A percentile compares a stretch with the other conserved stretches of the same genome.
Conservation (phyloP, 2,329 filamentous ascomycete species). For the Aspergillus ustus region DNA sequence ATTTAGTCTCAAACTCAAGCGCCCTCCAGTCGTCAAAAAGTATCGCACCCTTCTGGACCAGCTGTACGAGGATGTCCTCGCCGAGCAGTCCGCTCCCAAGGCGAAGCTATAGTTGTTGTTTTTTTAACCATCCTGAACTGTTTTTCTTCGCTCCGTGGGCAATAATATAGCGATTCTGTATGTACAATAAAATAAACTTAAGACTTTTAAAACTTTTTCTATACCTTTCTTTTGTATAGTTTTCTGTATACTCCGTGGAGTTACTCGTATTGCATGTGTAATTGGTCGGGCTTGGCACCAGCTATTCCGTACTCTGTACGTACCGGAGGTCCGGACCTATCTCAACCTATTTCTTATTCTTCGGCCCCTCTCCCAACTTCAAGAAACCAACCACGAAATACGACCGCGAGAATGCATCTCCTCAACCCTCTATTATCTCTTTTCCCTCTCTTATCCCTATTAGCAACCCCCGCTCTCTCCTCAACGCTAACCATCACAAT, state of each 20-base stretch:
- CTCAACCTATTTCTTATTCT: no score
- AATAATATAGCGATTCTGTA: slow-evolving; percentile 19
- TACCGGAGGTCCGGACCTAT: no score
- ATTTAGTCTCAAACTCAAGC: slow-evolving; percentile 71
- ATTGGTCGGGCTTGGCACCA: slow-evolving; percentile 7
- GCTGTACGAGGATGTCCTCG: slow-evolving; percentile 62
- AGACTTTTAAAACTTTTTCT: background rate
- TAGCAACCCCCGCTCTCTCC: slow-evolving; percentile 24
- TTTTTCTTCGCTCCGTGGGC: no score
- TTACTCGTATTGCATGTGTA: no score
- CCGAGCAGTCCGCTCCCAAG: slow-evolving; percentile 41
- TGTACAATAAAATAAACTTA: background rate
- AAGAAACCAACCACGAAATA: background rate
- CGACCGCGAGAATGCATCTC: slow-evolving; percentile 20
- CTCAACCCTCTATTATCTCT: slow-evolving; percentile 3
- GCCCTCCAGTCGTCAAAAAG: slow-evolving; percentile 67
- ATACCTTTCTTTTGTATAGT: background rate
- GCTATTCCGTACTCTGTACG: no score
- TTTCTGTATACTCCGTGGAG: no score
- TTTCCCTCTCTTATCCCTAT: slow-evolving; percentile 26
- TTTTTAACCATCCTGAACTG: no score
- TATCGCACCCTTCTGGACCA: slow-evolving; percentile 63
- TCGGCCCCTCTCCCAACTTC: background rate
- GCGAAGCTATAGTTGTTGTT: slow-evolving; percentile 42
- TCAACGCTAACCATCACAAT: slow-evolving; percentile 45